Base-by-base conservation (phyloP, 208 protist genomes). In the Herpetomonas muscarum region DNA sequence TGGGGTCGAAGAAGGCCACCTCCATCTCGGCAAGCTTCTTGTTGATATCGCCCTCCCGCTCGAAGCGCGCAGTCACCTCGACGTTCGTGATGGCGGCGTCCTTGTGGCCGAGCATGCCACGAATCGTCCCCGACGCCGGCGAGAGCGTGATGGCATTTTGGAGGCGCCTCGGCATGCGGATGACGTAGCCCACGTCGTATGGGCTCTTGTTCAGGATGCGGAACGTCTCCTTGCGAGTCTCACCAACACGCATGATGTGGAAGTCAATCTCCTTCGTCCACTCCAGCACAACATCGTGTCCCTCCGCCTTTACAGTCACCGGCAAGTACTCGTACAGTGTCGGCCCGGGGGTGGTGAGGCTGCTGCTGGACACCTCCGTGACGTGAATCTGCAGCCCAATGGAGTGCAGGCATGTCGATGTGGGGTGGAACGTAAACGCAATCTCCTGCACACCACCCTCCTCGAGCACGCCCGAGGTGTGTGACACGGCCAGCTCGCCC, bases 191-290 rank as follows among this genome's bases (percentile, higher is more conserved):
- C 12, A 98, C 77, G 22, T 97, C 90, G 76, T 98, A 98, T 63
- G 96, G 92, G 49, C 93, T 87, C 60, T 91, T 93, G 79, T 98
- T 98, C 42, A 90, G 65, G 24, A 98, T 70, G 30, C 84, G 79
- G 41, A 96, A 62, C 24, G 42, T 61, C 68, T 90, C 87, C 54
- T 64, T 79, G 39, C 55, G 70, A 25, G 76, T 81, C 31, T 98
- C 92, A 10, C 90, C 88, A 1, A 97, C 90, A 57, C 92, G 81
- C 70, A 94, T 81, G 17, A 90, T 61, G 26, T 90, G 90, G 44
- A 97, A 96, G 65, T 97, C 84, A 39, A 98, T 64, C 51, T 90
- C 81, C 6, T 79, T 60, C 24, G 92, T 93, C 77, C 92, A 96
- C 61, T 93, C 90, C 7, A 98, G 58, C 41, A 97, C 81, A 0